Base-by-base conservation (phyloP, 805 yeast genomes). In the Vanderwaltozyma yarrowii region DNA sequence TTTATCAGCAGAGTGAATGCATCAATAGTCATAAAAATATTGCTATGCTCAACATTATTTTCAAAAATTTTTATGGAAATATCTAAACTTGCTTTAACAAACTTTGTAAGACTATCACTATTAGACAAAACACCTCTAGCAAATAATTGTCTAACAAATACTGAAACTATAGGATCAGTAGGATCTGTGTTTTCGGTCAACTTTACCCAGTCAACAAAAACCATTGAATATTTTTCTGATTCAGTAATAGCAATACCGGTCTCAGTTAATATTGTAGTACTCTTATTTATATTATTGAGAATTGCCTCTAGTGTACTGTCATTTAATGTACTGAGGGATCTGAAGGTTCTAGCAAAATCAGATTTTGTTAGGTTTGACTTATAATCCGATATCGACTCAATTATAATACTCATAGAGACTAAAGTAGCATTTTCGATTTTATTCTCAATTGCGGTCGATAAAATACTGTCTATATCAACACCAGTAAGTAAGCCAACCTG, bases 191-290 rank as follows among this genome's bases (percentile, higher is more conserved):
- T 80, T 51, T 82, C 86, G 26, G 78, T 58, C 17, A 92, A 66
- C 42, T 84, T 78, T 29, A 82, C 79, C 97, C 98, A 92, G 60
- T 92, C 97, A 26, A 85, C 78, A 58, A 88, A 92, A 0, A 89
- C 68, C 47, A 82, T 76, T 3, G 78, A 78, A 69, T 78, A 69
- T 49, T 76, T 80, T 36, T 75, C 83, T 44, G 69, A 71, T 29
- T 70, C 56, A 8, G 69, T 54, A n/a, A 62, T 47, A 5, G 44
- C 40, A 18, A 50, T 43, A 15, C 54, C 48, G 8, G 57, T n/a
- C n/a, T n/a, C n/a, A n/a, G n/a, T n/a, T n/a, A n/a, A n/a, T n/a
- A n/a, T n/a, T n/a, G n/a, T n/a, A n/a, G n/a, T n/a, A n/a, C n/a
- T n/a, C n/a, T n/a, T n/a, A n/a, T n/a, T n/a, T n/a, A n/a, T n/a